Conservation (phyloP, 2,329 filamentous ascomycete genomes). For the Furcasterigmium sp. region DNA sequence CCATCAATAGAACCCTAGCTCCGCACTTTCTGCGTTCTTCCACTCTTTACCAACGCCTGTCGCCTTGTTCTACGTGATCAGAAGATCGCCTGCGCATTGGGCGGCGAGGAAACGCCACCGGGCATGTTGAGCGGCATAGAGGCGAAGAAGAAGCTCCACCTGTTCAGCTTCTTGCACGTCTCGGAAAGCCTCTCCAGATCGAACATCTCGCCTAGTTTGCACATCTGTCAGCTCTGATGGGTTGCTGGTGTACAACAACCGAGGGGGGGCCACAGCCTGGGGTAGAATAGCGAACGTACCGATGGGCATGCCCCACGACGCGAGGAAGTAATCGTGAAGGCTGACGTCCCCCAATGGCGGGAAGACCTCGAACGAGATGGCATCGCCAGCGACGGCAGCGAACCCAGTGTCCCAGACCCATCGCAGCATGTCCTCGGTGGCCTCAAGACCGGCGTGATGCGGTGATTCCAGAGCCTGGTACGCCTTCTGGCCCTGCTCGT, state of each 20-base stretch:
- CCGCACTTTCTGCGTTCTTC: too few species aligned
- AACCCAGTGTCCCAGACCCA: slow-evolving; percentile 43
- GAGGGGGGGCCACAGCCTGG: too few species aligned
- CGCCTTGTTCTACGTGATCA: too few species aligned
- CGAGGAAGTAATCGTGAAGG: slow-evolving; percentile 40
- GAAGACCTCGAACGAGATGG: slow-evolving; percentile 39
- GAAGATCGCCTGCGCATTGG: too few species aligned
- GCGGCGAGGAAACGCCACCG: too few species aligned
- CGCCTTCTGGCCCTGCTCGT: slow-evolving; percentile 15
- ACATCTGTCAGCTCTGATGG: too few species aligned
- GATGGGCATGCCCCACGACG: slow-evolving; percentile 46
- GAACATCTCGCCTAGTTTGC: slow-evolving; percentile 40
- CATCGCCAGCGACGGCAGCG: slow-evolving; percentile 36
- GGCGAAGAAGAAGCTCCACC: slow-evolving; percentile 35
- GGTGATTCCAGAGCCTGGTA: slow-evolving; percentile 18
- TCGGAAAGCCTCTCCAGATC: slow-evolving; percentile 32
- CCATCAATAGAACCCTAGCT: too few species aligned
- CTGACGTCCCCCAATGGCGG: too few species aligned
- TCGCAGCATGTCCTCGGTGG: slow-evolving; percentile 23
- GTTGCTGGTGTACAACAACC: too few species aligned
- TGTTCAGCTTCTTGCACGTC: slow-evolving; percentile 22
- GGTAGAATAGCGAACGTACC: too few species aligned
- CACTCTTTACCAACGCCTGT: too few species aligned
- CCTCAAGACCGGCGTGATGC: slow-evolving; percentile 32
- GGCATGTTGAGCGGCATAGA: slow-evolving; percentile 26